Percentiles rank a stretch among this genome's conserved stretches.
phyloP scores from a whole-genome alignment of 1,139 yeast species.

The Debaryomycetaceae sp. region DNA sequence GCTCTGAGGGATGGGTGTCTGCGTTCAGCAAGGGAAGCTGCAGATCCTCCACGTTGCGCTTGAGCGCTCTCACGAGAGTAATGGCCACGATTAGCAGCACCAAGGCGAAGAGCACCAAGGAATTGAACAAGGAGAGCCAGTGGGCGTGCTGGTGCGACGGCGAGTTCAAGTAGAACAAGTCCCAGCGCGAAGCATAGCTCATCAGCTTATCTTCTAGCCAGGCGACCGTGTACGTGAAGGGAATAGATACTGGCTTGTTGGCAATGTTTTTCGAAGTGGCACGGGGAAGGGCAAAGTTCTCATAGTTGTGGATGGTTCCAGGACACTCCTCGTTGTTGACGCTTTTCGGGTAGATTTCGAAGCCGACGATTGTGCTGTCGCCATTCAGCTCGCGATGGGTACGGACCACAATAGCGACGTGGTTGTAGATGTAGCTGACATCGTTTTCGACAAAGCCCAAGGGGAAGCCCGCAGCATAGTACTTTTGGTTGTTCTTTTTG shows the following conservation, averaged over 20 bases:
- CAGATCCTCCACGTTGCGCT: constrained; percentile 17
- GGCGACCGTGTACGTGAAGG: constrained; percentile 77
- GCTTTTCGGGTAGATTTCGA: constrained; percentile 83
- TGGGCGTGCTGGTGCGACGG: constrained; percentile 40
- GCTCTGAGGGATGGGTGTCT: constrained; percentile 3
- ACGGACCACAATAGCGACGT: constrained; percentile 69
- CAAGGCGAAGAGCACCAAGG: constrained; percentile 48
- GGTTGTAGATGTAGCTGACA: constrained; percentile 59
- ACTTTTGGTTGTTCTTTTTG: constrained; percentile 45
- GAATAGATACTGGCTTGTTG: constrained; percentile 31
- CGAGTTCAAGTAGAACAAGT: constrained; percentile 53
- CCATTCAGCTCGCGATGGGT: constrained; percentile 44
- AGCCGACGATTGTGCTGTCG: constrained; percentile 66
- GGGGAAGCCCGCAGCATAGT: constrained; percentile 83
- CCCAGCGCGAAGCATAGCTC: constrained; percentile 68
- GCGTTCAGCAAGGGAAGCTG: constrained; percentile 4
- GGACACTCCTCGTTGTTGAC: constrained; percentile 61
- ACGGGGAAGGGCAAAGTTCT: constrained; percentile 36
- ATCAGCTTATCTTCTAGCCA: constrained; percentile 76
- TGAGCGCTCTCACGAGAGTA: constrained; percentile 44
- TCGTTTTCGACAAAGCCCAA: constrained; percentile 58
- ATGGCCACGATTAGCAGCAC: constrained; percentile 55
- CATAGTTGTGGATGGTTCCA: constrained; percentile 49
- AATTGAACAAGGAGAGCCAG: constrained; percentile 62
- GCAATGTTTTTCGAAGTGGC: constrained; percentile 7